phyloP scores from a whole-genome alignment of 1,139 yeast species.

The Magnusiomyces clavatus region DNA sequence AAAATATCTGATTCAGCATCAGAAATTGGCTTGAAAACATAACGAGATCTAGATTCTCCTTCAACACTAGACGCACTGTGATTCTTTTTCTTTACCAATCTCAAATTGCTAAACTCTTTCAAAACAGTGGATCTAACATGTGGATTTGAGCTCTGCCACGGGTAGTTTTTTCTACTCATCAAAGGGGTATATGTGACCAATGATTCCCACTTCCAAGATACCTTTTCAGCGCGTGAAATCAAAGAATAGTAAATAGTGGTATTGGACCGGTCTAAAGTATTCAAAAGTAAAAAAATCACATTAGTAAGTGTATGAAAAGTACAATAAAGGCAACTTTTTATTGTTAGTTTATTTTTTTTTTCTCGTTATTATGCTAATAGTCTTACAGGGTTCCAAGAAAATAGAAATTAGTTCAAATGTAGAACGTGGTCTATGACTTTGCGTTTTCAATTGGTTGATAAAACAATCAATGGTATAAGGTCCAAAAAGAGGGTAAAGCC shows the following conservation, averaged over 20 bases:
- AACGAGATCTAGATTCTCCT: no score
- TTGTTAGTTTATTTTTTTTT: no score
- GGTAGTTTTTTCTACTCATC: not conserved
- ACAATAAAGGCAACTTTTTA: not conserved
- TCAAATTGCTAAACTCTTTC: not conserved
- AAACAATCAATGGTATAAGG: not conserved
- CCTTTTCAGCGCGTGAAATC: not conserved
- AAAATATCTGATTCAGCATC: no score
- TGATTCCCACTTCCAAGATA: not conserved
- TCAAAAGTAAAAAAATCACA: not conserved
- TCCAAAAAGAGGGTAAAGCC: not conserved
- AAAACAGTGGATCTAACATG: not conserved
- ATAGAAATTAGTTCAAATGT: constrained; percentile 1
- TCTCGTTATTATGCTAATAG: not conserved
- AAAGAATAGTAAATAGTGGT: not conserved
- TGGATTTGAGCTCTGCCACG: constrained; percentile 5
- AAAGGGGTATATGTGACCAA: not conserved
- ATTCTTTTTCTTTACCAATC: no score
- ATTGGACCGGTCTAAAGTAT: not conserved
- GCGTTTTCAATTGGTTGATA: not conserved
- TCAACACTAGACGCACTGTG: no score
- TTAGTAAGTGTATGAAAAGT: not conserved
- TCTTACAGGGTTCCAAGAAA: constrained; percentile 1
- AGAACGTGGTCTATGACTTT: not conserved
- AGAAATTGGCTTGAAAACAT: no score